phyloP scores from a whole-genome alignment of 805 yeast species.

The Sugiyamaella marilandica region DNA sequence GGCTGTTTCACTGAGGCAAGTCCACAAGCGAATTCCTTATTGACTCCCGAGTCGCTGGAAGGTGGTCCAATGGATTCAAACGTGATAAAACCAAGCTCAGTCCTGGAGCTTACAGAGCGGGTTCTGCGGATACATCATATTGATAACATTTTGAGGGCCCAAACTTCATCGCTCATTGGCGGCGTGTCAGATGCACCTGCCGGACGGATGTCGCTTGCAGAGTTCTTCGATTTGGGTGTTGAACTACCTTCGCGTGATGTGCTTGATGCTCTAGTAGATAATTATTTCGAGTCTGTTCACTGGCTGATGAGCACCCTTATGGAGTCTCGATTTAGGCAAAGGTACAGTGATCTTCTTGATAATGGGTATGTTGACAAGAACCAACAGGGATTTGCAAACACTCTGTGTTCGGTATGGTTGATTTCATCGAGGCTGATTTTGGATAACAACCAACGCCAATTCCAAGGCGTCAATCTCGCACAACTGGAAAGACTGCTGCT shows the following conservation, averaged over 20 bases:
- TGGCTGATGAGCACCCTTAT: slow-evolving; percentile 10
- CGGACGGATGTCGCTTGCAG: slow-evolving; percentile 2
- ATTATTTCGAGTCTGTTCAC: slow-evolving; percentile 9
- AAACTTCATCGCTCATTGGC: slow-evolving; percentile 10
- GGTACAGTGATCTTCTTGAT: slow-evolving; percentile 8
- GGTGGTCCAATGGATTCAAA: slow-evolving; percentile 5
- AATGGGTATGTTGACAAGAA: background rate
- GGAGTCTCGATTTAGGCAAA: slow-evolving; percentile 9
- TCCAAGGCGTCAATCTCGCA: slow-evolving; percentile 2
- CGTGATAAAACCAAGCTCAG: slow-evolving; percentile 11
- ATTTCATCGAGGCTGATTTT: slow-evolving; percentile 6
- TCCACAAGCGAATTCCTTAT: background rate
- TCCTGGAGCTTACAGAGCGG: slow-evolving; percentile 11
- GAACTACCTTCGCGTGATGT: slow-evolving; percentile 7
- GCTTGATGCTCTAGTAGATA: slow-evolving; percentile 12
- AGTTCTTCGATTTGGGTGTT: slow-evolving; percentile 5
- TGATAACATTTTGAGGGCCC: slow-evolving; percentile 6
- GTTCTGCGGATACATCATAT: slow-evolving; percentile 11
- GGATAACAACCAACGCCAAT: background rate
- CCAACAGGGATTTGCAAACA: slow-evolving; percentile 8
- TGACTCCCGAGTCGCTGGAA: slow-evolving; percentile 10
- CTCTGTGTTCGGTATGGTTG: slow-evolving; percentile 5
- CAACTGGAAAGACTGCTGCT: slow-evolving; percentile 1
- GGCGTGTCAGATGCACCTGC: slow-evolving; percentile 8
- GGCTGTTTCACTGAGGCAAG: background rate